Evolutionary conservation across 2,329 filamentous ascomycete species (phyloP), one percentile per base, ranked within the genome.

Genomic region (Pyrenochaeta sp.): DNA sequence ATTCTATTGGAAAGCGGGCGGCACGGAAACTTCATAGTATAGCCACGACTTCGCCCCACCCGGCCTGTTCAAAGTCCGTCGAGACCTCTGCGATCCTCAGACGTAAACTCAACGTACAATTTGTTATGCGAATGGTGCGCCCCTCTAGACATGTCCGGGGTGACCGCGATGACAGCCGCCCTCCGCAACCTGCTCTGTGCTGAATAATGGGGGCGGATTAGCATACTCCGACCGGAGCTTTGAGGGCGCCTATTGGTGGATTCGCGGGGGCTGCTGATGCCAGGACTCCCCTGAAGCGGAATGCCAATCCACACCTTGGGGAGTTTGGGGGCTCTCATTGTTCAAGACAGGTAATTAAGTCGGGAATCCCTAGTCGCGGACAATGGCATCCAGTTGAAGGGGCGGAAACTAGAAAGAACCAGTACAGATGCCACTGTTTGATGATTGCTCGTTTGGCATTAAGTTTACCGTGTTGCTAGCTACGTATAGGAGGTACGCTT

Each of bases 261-360:
- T 53, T 44, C 54, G 46, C 40, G 49, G 39, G 27, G 51, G 43
- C 39, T 55, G 61, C 55, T 64, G 52, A 59, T 55, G 55, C 52
- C n/a, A 52, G 32, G 43, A 43, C 32, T 54, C 52, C 19, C 46
- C 52, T 61, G 47, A 34, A 51, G 37, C 40, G 55, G 46, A 22
- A 52, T 43, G 15, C 12, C n/a, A 34, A 45, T 43, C 30, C 45
- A 39, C 40, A 42, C 45, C 37, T 25, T 25, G 39, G 34, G 52
- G 22, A 50, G 30, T 24, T 34, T 27, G 46, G 45, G 37, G 44
- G 24, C 27, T 44, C 12, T 27, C 22, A 27, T 15, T 25, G n/a
- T 9, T 46, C 34, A 34, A 39, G 39, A 25, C 13, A 36, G 27
- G 36, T 19, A 50, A 24, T 2, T 42, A 1, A 19, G 27, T 46